Evolutionary conservation across 179 eudicot genomes (phyloP).

Genomic region (Spinacia oleracea): DNA sequence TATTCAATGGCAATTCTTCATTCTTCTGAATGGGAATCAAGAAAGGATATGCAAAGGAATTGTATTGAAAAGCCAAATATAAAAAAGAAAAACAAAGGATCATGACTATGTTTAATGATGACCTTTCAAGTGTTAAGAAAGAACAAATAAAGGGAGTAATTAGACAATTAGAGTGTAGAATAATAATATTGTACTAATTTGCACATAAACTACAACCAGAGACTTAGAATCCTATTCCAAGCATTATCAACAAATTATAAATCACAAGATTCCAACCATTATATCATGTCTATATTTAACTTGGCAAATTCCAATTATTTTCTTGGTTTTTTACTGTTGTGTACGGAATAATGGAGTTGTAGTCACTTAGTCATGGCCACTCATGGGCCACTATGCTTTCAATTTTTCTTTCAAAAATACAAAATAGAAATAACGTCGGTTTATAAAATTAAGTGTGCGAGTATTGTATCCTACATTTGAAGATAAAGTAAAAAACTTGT

Average conservation of each 20-base stretch:
- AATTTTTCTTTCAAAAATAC: no score
- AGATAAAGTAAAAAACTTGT: no score
- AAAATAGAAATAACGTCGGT: no score
- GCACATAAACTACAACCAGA: conserved; percentile 12
- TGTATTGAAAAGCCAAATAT: neutral
- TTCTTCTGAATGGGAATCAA: no score
- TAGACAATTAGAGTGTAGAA: neutral
- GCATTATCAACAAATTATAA: neutral
- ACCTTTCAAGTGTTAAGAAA: neutral
- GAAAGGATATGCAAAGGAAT: neutral
- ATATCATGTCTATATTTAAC: neutral
- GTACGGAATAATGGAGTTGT: no score
- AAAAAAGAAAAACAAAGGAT: neutral
- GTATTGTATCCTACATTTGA: no score
- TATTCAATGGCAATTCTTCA: no score
- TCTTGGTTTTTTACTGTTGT: no score
- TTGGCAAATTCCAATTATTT: no score
- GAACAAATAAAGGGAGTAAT: neutral
- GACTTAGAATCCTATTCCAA: conserved; percentile 24
- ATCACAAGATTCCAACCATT: neutral
- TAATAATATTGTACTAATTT: conserved; percentile 10
- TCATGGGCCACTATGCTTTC: no score
- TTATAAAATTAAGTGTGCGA: no score
- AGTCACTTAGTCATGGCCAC: no score
- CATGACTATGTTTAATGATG: neutral